A percentile compares a stretch with the other conserved stretches of the same genome.
Evolutionary conservation across 768 basidiomycete genomes (phyloP).

Genomic region (Agrocybe praecox): DNA sequence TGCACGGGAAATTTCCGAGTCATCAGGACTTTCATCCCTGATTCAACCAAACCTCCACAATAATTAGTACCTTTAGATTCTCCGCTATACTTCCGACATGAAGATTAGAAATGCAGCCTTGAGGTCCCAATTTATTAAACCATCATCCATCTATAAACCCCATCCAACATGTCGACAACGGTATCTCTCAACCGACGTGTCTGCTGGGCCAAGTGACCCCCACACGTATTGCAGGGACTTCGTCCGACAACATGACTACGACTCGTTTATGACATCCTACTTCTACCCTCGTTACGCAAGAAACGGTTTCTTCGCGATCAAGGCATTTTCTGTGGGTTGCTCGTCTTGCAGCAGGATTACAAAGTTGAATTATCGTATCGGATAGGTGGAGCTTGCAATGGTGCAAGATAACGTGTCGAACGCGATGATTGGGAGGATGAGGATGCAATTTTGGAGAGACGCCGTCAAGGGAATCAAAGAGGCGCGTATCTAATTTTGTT

Average conservation of each 20-base stretch:
- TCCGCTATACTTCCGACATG: slow-evolving; percentile 13
- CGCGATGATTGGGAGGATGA: slow-evolving; percentile 74
- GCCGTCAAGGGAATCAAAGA: slow-evolving; percentile 68
- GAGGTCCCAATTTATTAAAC: background rate
- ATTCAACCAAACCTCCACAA: too few species aligned
- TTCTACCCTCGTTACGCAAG: slow-evolving; percentile 71
- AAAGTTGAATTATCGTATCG: slow-evolving; percentile 7
- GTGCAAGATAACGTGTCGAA: slow-evolving; percentile 79
- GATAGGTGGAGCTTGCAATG: slow-evolving; percentile 75
- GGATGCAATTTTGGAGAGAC: slow-evolving; percentile 89
- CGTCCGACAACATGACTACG: slow-evolving; percentile 82
- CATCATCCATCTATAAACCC: slow-evolving; percentile 2
- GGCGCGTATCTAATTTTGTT: slow-evolving; percentile 40
- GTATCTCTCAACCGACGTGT: slow-evolving; percentile 10
- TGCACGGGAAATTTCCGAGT: background rate
- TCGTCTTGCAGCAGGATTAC: slow-evolving; percentile 7
- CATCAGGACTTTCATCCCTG: background rate
- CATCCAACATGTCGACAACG: slow-evolving; percentile 4
- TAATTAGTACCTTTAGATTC: background rate
- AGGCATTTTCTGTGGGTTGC: slow-evolving; percentile 78
- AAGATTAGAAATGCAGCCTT: slow-evolving; percentile 5
- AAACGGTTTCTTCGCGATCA: slow-evolving; percentile 74
- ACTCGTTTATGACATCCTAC: slow-evolving; percentile 70
- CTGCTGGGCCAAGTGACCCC: slow-evolving; percentile 40
- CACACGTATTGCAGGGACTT: slow-evolving; percentile 68